These are phyloP conservation scores for Gymnopus androsaceus DNA, from an alignment of 1,284 basidiomycete genomes.

Conservation along the genomic window DNA sequence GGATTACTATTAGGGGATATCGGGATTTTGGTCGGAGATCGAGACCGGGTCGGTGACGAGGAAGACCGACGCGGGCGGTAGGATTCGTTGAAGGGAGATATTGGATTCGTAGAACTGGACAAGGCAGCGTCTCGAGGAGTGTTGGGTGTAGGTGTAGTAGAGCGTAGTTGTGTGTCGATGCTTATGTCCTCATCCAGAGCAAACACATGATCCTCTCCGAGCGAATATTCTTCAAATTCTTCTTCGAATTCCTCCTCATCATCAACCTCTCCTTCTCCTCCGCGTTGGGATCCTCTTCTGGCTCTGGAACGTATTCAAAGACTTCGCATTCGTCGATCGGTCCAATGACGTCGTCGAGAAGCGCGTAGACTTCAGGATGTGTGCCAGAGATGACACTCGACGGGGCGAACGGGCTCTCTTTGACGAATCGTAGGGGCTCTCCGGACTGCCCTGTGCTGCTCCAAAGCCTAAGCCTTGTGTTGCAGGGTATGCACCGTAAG, in stretches of 20 bases:
- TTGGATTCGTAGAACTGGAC: neutral
- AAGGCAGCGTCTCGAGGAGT: constrained; percentile 10
- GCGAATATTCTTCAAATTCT: constrained; percentile 59
- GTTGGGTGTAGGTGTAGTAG: neutral
- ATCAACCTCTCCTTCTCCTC: constrained; percentile 78
- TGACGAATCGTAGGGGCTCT: constrained; percentile 60
- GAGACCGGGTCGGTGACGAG: constrained; percentile 31
- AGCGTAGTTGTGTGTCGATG: neutral
- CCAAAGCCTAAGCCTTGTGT: constrained; percentile 3
- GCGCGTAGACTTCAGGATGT: constrained; percentile 84
- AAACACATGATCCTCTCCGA: constrained; percentile 67
- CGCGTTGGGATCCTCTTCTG: constrained; percentile 94
- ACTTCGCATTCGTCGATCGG: constrained; percentile 88
- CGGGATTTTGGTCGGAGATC: too few species aligned
- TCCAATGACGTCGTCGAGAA: constrained; percentile 89
- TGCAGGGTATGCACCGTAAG: constrained; percentile 78
- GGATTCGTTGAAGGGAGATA: constrained; percentile 3
- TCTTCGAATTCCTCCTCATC: constrained; percentile 63
- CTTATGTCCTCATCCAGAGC: constrained; percentile 71
- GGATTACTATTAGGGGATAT: too few species aligned
- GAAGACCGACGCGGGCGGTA: constrained; percentile 16
- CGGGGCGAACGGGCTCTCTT: constrained; percentile 66
- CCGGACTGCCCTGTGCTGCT: constrained; percentile 48
- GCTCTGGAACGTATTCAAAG: constrained; percentile 92
- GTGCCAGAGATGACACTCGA: constrained; percentile 62